These are phyloP conservation scores for Alternaria sp. DNA, from an alignment of 2,329 filamentous ascomycete species.

Conservation along the genomic window DNA sequence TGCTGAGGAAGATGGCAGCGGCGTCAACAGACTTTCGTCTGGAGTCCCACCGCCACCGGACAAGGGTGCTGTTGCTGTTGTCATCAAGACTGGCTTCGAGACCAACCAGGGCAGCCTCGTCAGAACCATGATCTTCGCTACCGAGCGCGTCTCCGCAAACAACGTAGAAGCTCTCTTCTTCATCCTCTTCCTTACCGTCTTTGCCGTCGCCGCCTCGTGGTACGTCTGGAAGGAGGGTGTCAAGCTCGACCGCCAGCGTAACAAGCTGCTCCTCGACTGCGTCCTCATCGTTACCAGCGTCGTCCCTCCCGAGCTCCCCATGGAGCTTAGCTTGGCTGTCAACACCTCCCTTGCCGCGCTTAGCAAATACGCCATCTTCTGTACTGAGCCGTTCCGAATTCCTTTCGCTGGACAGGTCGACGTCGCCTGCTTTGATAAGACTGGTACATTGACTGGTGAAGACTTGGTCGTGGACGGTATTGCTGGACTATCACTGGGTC, in stretches of 20 bases:
- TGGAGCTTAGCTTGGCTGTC: slow-evolving; percentile 96
- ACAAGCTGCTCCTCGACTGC: slow-evolving; percentile 95
- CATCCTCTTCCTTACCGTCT: slow-evolving; percentile 94
- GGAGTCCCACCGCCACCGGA: slow-evolving; percentile 87
- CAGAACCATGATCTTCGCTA: slow-evolving; percentile 99
- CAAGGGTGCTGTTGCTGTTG: slow-evolving; percentile 90
- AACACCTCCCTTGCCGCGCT: slow-evolving; percentile 96
- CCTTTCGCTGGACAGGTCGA: slow-evolving; percentile 95
- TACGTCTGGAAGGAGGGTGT: slow-evolving; percentile 99
- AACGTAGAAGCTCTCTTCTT: slow-evolving; percentile 96
- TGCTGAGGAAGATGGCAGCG: slow-evolving; percentile 69
- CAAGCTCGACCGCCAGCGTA: slow-evolving; percentile 90
- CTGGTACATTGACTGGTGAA: slow-evolving; percentile 93
- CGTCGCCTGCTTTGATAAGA: slow-evolving; percentile 98
- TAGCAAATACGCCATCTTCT: slow-evolving; percentile 96
- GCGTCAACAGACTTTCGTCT: slow-evolving; percentile 72
- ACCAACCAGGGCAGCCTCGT: slow-evolving; percentile 98
- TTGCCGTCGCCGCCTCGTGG: slow-evolving; percentile 97
- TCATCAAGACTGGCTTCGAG: slow-evolving; percentile 97
- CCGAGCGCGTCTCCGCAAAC: slow-evolving; percentile 97
- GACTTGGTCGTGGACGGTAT: slow-evolving; percentile 97
- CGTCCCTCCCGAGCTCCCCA: slow-evolving; percentile 96
- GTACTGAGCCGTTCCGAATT: slow-evolving; percentile 97
- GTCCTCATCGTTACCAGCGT: slow-evolving; percentile 97
- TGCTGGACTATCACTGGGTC: slow-evolving; percentile 81